Percentiles rank a stretch among this genome's conserved stretches.
phyloP scores from a whole-genome alignment of 768 basidiomycete genomes.

The Hortiboletus campestris region DNA sequence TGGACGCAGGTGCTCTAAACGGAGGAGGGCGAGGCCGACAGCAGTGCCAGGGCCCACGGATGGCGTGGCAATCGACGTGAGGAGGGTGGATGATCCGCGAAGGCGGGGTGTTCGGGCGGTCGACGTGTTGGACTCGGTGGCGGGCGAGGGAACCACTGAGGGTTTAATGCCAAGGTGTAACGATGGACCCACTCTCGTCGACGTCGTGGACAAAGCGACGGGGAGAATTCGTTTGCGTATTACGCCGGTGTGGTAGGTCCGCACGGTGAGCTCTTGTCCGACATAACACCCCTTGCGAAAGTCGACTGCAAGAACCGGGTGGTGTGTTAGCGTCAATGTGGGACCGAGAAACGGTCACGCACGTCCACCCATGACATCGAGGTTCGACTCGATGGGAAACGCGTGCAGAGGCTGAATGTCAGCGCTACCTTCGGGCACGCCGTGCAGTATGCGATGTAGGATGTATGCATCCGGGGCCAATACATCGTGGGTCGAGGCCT shows the following conservation, averaged over 20 bases:
- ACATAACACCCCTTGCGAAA: constrained; percentile 98
- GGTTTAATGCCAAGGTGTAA: constrained; percentile 30
- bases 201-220: constrained; percentile 48
- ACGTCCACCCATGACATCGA: constrained; percentile 95
- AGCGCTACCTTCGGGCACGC: constrained; percentile 81
- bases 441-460: constrained; percentile 74
- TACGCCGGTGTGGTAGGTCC: constrained; percentile 93
- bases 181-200: constrained; percentile 12
- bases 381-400: constrained; percentile 92
- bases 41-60: constrained; percentile 30
- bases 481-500: constrained; percentile 55
- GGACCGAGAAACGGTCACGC: constrained; percentile 31
- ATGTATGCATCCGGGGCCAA: constrained; percentile 57
- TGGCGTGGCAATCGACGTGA: constrained; percentile 48
- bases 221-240: constrained; percentile 89
- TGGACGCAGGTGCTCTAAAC: constrained; percentile 63
- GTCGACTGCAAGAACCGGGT: constrained; percentile 58
- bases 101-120: constrained; percentile 47
- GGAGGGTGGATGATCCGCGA: constrained; percentile 72
- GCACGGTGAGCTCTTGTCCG: constrained; percentile 94
- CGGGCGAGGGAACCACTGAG: not conserved
- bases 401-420: constrained; percentile 79
- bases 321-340: not conserved
- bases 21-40: constrained; percentile 75
- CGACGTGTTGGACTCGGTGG: constrained; percentile 27